Conservation (phyloP, 371 early-diverging fungal genomes). For the Mucor irregularis region DNA sequence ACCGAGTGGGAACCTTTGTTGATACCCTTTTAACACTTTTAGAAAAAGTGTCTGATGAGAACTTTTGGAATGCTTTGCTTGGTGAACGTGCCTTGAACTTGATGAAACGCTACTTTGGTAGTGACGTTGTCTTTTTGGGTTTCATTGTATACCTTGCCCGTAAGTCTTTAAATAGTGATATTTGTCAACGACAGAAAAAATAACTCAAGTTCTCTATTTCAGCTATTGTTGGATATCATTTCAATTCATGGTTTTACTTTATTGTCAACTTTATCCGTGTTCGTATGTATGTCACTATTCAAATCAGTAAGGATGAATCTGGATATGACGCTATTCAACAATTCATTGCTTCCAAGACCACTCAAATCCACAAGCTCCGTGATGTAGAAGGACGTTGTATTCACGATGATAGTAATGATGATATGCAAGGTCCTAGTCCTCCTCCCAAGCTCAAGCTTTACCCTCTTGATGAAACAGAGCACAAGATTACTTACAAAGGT, state of each 20-base stretch:
- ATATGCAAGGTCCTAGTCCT: slow-evolving; percentile 11
- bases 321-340: slow-evolving; percentile 23
- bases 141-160: slow-evolving; percentile 30
- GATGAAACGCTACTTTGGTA: slow-evolving; percentile 29
- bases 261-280: background rate
- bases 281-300: slow-evolving; percentile 26
- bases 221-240: slow-evolving; percentile 23
- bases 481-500: slow-evolving; percentile 30
- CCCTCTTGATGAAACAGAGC: slow-evolving; percentile 25
- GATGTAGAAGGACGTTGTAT: slow-evolving; percentile 22
- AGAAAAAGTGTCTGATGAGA: slow-evolving; percentile 28
- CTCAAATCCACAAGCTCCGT: slow-evolving; percentile 8
- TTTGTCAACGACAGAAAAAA: background rate
- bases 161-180: slow-evolving; percentile 10
- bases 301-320: slow-evolving; percentile 12
- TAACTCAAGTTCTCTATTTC: background rate
- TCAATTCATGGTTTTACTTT: slow-evolving; percentile 1
- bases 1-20: background rate
- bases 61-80: slow-evolving; percentile 25
- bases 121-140: slow-evolving; percentile 33
- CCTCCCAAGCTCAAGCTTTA: slow-evolving; percentile 27
- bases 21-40: slow-evolving; percentile 11
- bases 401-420: slow-evolving; percentile 2
- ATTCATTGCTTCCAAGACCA: slow-evolving; percentile 15
- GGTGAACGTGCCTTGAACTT: slow-evolving; percentile 25